Conservation (phyloP, 2,329 filamentous ascomycete species). For the Metarhizium brunneum region DNA sequence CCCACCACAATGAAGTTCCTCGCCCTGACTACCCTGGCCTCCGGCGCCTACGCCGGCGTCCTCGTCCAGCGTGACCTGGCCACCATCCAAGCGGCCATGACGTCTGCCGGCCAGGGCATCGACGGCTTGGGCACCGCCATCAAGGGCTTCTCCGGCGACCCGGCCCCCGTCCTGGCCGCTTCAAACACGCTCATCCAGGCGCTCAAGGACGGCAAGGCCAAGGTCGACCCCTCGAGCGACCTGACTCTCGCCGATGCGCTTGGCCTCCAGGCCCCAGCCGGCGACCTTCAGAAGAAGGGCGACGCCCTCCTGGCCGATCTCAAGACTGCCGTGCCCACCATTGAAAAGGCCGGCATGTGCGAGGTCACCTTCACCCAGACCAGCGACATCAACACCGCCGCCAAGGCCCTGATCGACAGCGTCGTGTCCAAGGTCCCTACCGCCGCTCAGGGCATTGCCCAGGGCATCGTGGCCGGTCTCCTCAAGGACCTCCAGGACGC, state of each 20-base stretch:
- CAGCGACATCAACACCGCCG: not conserved
- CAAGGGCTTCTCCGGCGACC: not conserved
- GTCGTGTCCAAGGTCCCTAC: slow-evolving; percentile 1
- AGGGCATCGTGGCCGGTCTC: not conserved
- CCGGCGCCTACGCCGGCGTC: not conserved
- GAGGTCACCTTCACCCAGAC: not conserved
- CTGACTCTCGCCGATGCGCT: not conserved
- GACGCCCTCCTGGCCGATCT: not conserved
- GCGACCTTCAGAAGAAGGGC: not conserved
- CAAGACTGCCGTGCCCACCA: not conserved
- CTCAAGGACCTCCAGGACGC: not conserved
- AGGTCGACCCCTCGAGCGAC: not conserved
- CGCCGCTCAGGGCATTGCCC: not conserved
- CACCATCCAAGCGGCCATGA: not conserved
- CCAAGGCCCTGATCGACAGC: not conserved
- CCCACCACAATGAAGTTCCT: not conserved
- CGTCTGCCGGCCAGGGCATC: not conserved
- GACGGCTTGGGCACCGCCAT: not conserved
- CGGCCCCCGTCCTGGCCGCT: not conserved
- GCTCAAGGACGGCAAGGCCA: not conserved
- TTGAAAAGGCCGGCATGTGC: not conserved
- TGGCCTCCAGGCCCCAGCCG: not conserved
- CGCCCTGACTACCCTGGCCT: not conserved
- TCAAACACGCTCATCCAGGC: not conserved
- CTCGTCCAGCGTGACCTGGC: not conserved